phyloP scores from a whole-genome alignment of 371 early-diverging fungal genomes.

The Amoeboaphelidium occidentale region DNA sequence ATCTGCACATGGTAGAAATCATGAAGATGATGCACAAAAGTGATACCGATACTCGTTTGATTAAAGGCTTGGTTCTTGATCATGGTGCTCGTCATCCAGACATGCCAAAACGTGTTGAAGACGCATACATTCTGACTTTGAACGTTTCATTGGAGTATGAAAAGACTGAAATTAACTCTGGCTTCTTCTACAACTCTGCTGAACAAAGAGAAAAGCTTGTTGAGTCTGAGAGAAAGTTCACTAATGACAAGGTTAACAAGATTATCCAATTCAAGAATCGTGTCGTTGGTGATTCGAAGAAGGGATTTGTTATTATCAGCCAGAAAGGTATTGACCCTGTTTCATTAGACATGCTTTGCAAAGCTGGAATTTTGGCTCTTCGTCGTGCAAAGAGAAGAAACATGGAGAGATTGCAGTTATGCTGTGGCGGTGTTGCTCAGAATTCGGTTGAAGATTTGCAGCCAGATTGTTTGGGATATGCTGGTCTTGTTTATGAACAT shows the following conservation, averaged over 20 bases:
- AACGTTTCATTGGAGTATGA: conserved; percentile 99
- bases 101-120: conserved; percentile 91
- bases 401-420: conserved; percentile 92
- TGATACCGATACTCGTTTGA: conserved; percentile 75
- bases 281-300: conserved; percentile 51
- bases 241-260: conserved; percentile 76
- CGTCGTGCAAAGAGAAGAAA: conserved; percentile 98
- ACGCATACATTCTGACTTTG: conserved; percentile 81
- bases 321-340: conserved; percentile 99
- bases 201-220: conserved; percentile 97
- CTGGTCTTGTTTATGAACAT: conserved; percentile 88
- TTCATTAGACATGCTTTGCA: conserved; percentile 90
- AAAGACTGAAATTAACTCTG: conserved; percentile 99
- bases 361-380: conserved; percentile 90
- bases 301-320: conserved; percentile 91
- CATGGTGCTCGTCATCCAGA: conserved; percentile 99
- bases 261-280: conserved; percentile 88
- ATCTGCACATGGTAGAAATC: conserved; percentile 98
- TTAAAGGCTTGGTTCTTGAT: conserved; percentile 96
- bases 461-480: conserved; percentile 68
- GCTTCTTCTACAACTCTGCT: conserved; percentile 94
- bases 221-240: conserved; percentile 89
- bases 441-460: conserved; percentile 91
- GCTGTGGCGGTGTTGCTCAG: conserved; percentile 92
- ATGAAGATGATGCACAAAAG: conserved; percentile 99